Evolutionary conservation across 768 basidiomycete species (phyloP).

Genomic region (Kwoniella pini): DNA sequence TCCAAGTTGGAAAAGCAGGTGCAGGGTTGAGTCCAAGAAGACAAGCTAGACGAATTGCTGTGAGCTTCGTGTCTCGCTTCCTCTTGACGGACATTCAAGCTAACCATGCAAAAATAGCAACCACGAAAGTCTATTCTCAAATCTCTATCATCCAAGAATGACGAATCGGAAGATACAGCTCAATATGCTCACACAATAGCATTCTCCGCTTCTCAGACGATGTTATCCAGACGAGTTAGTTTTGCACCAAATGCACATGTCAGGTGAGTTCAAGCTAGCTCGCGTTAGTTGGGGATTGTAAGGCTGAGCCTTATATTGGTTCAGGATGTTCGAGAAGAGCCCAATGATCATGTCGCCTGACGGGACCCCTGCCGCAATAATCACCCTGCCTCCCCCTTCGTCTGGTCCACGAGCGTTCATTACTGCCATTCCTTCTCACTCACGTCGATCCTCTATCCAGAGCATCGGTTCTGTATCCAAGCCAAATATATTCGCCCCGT

Average conservation of each 20-base stretch:
- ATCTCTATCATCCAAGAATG: constrained; percentile 1
- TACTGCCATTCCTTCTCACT: constrained; percentile 17
- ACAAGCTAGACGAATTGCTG: constrained; percentile 31
- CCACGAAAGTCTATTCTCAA: constrained; percentile 52
- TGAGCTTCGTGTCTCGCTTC: constrained; percentile 11
- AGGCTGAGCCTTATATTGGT: too few species aligned
- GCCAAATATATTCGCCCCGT: constrained; percentile 18
- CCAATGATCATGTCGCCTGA: constrained; percentile 5
- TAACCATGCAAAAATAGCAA: constrained; percentile 29
- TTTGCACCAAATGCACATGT: constrained; percentile 51
- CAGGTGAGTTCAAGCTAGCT: too few species aligned
- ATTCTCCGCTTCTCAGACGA: constrained; percentile 16
- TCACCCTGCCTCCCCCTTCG: constrained; percentile 11
- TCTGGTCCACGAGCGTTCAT: constrained; percentile 2
- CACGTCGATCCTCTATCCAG: constrained; percentile 36
- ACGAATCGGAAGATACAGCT: constrained; percentile 18
- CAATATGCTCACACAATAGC: constrained; percentile 43
- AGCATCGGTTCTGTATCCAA: constrained; percentile 21
- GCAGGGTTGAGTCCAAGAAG: constrained; percentile 30
- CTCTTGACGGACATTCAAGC: neutral
- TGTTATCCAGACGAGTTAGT: constrained; percentile 44
- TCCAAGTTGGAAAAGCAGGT: constrained; percentile 5
- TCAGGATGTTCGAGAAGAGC: constrained; percentile 38
- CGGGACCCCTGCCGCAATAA: constrained; percentile 18
- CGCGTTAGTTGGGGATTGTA: too few species aligned